Evolutionary conservation across 306 rosid species (phyloP), one percentile per base, ranked within the genome.

Genomic region (Medicago lupulina): DNA sequence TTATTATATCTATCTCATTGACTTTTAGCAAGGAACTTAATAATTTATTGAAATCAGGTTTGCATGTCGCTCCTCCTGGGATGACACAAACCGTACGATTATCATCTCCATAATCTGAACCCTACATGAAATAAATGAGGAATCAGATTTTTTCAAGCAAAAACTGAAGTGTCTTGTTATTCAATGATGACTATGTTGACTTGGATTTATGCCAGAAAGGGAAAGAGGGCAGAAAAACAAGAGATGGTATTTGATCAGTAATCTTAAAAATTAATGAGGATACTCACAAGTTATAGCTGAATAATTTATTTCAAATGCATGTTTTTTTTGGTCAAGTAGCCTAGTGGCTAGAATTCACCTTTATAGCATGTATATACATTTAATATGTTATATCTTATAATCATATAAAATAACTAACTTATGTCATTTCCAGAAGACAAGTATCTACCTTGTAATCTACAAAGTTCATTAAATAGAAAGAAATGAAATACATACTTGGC

Each of bases 1-100:
- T 78, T 73, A 90, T 76, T 76, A 87, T 21, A 82, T 80, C 94
- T 65, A 81, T 83, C 83, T 94, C 98, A 39, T 84, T 78, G 67
- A 90, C 88, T 73, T 78, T 81, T 73, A 71, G 84, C 51, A 82
- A 76, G 65, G 91, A 87, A 78, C 82, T 83, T 63, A 82, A 77
- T 63, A 82, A 78, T 77, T 87, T 91, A 82, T 50, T 79, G 41
- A 76, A 87, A 74, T 69, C 83, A 17, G 79, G 75, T 72, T 85
- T 83, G 80, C 80, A 76, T 34, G 85, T 73, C 3, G 85, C 55
- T 63, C 83, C 87, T 82, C 82, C 90, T 28, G 98, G 97, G 83
- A 84, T 75, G 81, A 94, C 87, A 65, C 84, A 89, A 64, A 87
- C 87, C 50, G 87, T 73, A 15, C 64, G 86, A 71, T 83, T 80